Evolutionary conservation across 306 rosid genomes (phyloP).

Genomic region (Argentina anserina): DNA sequence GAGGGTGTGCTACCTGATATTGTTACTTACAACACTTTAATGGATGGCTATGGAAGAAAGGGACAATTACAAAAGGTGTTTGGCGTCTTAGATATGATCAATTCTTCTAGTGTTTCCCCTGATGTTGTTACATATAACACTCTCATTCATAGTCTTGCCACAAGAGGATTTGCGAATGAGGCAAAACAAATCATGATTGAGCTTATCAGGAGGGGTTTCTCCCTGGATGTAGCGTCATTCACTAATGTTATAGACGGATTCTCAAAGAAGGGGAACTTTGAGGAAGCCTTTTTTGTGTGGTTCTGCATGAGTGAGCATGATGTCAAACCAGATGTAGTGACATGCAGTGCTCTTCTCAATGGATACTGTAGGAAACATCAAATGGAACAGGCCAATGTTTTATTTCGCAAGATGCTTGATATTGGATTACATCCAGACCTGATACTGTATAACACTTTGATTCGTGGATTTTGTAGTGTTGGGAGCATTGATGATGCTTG

Average conservation of each 20-base stretch:
- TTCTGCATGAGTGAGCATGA: constrained; percentile 31
- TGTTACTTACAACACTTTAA: constrained; percentile 32
- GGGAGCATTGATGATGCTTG: constrained; percentile 35
- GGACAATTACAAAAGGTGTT: constrained; percentile 35
- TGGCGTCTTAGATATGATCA: constrained; percentile 28
- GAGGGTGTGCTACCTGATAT: constrained; percentile 34
- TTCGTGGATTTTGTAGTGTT: constrained; percentile 40
- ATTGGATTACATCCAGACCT: constrained; percentile 31
- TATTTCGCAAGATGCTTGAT: constrained; percentile 33
- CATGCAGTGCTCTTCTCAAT: constrained; percentile 39
- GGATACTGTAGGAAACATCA: constrained; percentile 33
- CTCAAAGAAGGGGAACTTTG: constrained; percentile 33
- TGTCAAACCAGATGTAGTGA: constrained; percentile 43
- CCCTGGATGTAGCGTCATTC: constrained; percentile 35
- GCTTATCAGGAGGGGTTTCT: constrained; percentile 35
- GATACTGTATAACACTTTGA: constrained; percentile 32
- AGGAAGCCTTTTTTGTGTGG: constrained; percentile 42
- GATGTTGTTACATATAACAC: constrained; percentile 40
- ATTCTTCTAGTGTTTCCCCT: constrained; percentile 26
- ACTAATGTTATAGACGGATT: constrained; percentile 31
- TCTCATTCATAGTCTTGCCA: constrained; percentile 35
- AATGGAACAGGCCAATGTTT: constrained; percentile 32
- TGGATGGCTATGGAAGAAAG: constrained; percentile 38
- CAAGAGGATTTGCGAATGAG: constrained; percentile 31
- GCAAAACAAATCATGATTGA: constrained; percentile 35